Evolutionary conservation across 1,139 yeast species (phyloP), one percentile per base, ranked within the genome.

Genomic region (Yamadazyma kanchanaburiensis): DNA sequence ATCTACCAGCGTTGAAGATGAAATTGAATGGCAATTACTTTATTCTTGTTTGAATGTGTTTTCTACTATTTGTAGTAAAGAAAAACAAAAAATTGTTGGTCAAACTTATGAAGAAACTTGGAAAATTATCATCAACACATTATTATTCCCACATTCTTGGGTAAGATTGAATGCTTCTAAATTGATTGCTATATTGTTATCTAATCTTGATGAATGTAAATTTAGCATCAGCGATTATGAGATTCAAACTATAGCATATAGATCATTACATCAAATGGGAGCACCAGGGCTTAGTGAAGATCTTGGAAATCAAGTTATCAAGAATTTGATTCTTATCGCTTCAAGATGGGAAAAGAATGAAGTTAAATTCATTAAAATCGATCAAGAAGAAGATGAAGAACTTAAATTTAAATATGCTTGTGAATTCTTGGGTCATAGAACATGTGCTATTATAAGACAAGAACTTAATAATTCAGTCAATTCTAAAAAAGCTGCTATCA

Each of bases 91-190:
- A 1, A 68, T 69, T 34, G 56, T 70, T 15, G 45, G 38, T 13
- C 30, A 38, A 2, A 35, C 34, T 2, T 69, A 55, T 43, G 63
- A 55, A 21, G 27, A 26, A 2, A 44, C 74, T 9, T 83, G 94
- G 91, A 48, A 51, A 9, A 55, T 59, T 13, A 60, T 83, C 5
- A 64, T 77, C 17, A 70, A 69, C 9, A 60, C 78, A 15, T 62
- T 88, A 38, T 61, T 89, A 31, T 91, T 76, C 53, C 96, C 96
- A 2, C 97, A 89, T 53, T 71, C 94, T 0, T 89, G 97, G 97
- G 83, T 89, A 9, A 76, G 97, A 48, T 64, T 84, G 33, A 64
- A 75, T 4, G 61, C 94, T 0, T 63, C 82, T n/a, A 67, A 89
- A 30, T 61, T 87, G 27, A 54, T 80, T 23, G 78, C 80, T 1